These are phyloP conservation scores for Nicotiana rustica DNA, from an alignment of 305 asterid species.

Conservation along the genomic window DNA sequence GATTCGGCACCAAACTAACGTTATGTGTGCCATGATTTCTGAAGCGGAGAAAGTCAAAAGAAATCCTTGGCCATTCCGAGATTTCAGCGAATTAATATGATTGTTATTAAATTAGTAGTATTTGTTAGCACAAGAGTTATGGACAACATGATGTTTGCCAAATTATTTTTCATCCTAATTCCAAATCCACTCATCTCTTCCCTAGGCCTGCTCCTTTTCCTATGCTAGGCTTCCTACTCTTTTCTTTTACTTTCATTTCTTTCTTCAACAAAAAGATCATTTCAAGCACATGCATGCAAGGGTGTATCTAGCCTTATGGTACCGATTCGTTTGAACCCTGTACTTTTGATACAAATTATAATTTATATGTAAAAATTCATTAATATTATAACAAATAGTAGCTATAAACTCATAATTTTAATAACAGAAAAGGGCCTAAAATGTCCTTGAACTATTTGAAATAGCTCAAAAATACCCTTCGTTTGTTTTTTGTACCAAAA, in stretches of 20 bases:
- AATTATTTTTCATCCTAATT: not conserved
- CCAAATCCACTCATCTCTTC: not conserved
- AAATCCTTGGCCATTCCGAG: not conserved
- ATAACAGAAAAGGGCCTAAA: too few relatives aligned
- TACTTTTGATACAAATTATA: too few relatives aligned
- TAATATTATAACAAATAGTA: too few relatives aligned
- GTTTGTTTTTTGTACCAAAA: too few relatives aligned
- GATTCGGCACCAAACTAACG: not conserved
- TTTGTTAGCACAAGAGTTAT: not conserved
- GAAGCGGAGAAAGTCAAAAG: not conserved
- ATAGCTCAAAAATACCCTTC: too few relatives aligned
- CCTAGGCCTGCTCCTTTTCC: not conserved
- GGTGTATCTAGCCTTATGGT: too few relatives aligned
- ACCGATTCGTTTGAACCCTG: too few relatives aligned
- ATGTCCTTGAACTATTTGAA: too few relatives aligned
- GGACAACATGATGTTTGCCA: constrained; percentile 28
- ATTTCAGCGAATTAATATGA: not conserved
- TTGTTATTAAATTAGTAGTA: too few relatives aligned
- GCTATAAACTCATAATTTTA: too few relatives aligned
- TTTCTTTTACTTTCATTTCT: not conserved
- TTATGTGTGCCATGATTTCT: not conserved
- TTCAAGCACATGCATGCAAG: too few relatives aligned
- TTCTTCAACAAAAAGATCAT: not conserved
- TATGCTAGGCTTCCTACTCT: not conserved
- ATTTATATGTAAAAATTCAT: too few relatives aligned